A percentile compares a stretch with the other conserved stretches of the same genome.
phyloP scores from a whole-genome alignment of 2,329 filamentous ascomycete species.

The Colletotrichum sp. region DNA sequence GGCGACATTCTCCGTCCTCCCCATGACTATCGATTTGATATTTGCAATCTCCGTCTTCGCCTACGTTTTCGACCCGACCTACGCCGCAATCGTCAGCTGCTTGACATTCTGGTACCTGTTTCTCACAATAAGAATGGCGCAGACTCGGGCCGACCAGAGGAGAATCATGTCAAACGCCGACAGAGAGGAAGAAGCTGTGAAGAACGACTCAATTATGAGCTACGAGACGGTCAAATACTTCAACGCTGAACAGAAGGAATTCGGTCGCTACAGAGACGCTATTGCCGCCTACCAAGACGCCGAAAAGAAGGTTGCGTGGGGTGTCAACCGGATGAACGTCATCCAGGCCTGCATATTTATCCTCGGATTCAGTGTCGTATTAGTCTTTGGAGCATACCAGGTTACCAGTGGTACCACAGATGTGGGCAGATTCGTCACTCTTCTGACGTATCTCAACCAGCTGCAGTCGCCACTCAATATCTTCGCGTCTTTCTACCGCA shows the following conservation, averaged over 20 bases:
- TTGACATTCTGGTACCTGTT: constrained; percentile 97
- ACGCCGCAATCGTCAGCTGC: constrained; percentile 86
- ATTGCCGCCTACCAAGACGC: constrained; percentile 75
- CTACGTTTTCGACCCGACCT: constrained; percentile 72
- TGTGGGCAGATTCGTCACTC: constrained; percentile 74
- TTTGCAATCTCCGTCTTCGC: constrained; percentile 86
- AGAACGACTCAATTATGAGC: constrained; percentile 98
- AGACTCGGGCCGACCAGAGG: constrained; percentile 88
- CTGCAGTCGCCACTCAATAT: constrained; percentile 83
- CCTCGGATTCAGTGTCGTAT: constrained; percentile 72
- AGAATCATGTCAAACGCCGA: constrained; percentile 95
- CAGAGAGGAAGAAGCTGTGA: constrained; percentile 94
- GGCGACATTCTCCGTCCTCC: constrained; percentile 92
- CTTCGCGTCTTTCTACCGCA: constrained; percentile 94
- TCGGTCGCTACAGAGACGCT: constrained; percentile 72
- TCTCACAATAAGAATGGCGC: constrained; percentile 93
- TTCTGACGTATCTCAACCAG: constrained; percentile 81
- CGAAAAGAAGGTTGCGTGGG: constrained; percentile 78
- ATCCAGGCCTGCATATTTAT: constrained; percentile 83
- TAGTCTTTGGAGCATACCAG: constrained; percentile 79
- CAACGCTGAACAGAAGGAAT: constrained; percentile 83
- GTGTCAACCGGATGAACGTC: constrained; percentile 81
- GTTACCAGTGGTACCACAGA: constrained; percentile 69
- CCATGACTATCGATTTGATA: constrained; percentile 90
- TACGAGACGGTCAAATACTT: constrained; percentile 96